Conservation (phyloP, 345 rosid genomes). For the Eucalyptus globulus region DNA sequence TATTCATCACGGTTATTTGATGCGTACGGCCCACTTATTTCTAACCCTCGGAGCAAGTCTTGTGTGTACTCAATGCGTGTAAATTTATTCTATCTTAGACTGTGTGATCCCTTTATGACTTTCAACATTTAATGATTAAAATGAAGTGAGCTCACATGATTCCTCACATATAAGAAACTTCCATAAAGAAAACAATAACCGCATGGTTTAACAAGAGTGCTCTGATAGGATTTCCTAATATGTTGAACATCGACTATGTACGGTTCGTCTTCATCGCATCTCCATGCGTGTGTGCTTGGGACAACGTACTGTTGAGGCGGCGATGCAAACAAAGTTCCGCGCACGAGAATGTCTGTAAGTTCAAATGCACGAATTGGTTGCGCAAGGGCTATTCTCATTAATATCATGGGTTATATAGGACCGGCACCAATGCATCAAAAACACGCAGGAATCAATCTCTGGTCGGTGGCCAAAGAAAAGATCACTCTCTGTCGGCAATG, state of each 20-base stretch:
- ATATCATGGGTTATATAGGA: background rate
- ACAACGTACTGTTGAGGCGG: background rate
- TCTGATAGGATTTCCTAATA: background rate
- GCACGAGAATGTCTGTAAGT: background rate
- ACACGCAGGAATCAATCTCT: background rate
- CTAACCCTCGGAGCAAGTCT: background rate
- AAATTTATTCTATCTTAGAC: background rate
- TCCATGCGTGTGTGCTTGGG: background rate
- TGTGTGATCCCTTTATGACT: rapidly evolving
- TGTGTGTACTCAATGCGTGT: background rate
- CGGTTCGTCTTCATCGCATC: background rate
- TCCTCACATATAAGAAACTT: background rate
- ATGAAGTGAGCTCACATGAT: background rate
- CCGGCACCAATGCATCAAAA: background rate
- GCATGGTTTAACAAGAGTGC: background rate
- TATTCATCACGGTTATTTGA: background rate
- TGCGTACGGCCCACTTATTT: background rate
- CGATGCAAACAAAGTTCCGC: background rate
- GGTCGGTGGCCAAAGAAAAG: background rate
- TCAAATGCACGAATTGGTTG: background rate
- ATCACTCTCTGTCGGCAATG: background rate
- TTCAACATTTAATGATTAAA: background rate
- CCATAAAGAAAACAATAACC: too few species aligned
- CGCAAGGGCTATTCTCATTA: background rate
- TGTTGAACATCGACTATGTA: background rate